Evolutionary conservation across 2,329 filamentous ascomycete species (phyloP), one percentile per base, ranked within the genome.

Genomic region (Colletotrichum sp.): DNA sequence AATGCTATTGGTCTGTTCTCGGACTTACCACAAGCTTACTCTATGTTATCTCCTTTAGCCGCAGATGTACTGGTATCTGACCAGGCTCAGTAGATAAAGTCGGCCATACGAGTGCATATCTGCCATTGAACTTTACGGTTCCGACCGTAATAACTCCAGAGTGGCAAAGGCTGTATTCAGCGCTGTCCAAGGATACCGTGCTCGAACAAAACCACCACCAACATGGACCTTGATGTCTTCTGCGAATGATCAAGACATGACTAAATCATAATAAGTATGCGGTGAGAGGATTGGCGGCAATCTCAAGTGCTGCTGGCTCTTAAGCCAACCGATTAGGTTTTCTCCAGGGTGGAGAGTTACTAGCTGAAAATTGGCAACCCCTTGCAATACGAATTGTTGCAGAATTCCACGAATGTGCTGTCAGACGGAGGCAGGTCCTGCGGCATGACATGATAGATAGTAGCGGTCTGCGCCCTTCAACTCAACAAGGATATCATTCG

Each of bases 401-500:
- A 62, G 24, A 62, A 30, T 62, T 32, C 59, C 28, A 62, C 59
- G 28, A 62, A 62, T 62, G 30, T 12, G 28, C 24, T 26, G 26
- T 21, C 4, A 32, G 28, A 21, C 59, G 26, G 59, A 32, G 30
- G 59, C 18, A 34, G 30, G n/a, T 30, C 18, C 28, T 62, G 59
- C 28, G 59, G 30, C 18, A 62, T 62, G 59, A 34, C 24, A 59
- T 21, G 4, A 3, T 7, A 21, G 7, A 13, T 21, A 6, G n/a
- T 6, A 52, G 44, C n/a, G n/a, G 10, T 52, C n/a, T n/a, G 0
- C 12, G 9, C 39, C 16, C 18, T 1, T 7, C 6, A 12, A 21
- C n/a, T 52, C 10, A 52, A 1, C 2, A n/a, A 0, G 2, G 6
- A 0, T 13, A 52, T 52, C 12, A 0, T 52, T 21, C 10, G 44